Percentiles rank a stretch among this genome's conserved stretches.
Conservation (phyloP, 2,329 filamentous ascomycete genomes). For the Ophiocordyceps camponoti-rufipedis region DNA sequence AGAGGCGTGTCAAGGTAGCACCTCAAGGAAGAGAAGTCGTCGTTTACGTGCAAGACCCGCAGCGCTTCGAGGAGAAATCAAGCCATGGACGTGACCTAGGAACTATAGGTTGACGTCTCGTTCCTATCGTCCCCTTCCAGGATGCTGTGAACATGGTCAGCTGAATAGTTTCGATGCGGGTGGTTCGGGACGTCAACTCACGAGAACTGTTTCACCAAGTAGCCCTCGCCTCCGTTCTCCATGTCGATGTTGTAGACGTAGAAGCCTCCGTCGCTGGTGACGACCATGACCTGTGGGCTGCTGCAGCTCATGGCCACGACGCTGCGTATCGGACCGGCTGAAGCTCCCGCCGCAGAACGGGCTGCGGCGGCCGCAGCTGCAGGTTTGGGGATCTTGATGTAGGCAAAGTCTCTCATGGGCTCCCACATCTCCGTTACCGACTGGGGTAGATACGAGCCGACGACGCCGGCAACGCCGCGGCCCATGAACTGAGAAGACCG, state of each 20-base stretch:
- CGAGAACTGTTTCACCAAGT: slow-evolving; percentile 83
- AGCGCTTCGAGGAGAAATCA: background rate
- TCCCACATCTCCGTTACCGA: slow-evolving; percentile 98
- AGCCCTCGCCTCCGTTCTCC: slow-evolving; percentile 84
- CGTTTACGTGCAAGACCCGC: too few relatives aligned
- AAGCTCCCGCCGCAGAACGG: slow-evolving; percentile 12
- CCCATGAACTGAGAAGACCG: slow-evolving; percentile 89
- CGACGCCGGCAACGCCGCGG: slow-evolving; percentile 69
- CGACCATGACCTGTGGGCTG: slow-evolving; percentile 92
- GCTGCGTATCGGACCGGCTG: slow-evolving; percentile 46
- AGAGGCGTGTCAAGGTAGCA: too few relatives aligned
- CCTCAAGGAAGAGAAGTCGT: too few relatives aligned
- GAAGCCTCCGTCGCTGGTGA: slow-evolving; percentile 88
- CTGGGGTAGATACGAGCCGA: slow-evolving; percentile 81
- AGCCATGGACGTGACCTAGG: slow-evolving; percentile 1
- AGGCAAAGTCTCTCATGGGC: slow-evolving; percentile 84
- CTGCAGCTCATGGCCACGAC: slow-evolving; percentile 97
- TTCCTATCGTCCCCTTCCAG: slow-evolving; percentile 36
- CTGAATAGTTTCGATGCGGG: background rate
- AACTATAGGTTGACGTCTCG: slow-evolving; percentile 27
- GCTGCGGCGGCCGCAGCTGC: slow-evolving; percentile 5
- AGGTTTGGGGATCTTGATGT: slow-evolving; percentile 72
- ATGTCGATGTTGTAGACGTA: slow-evolving; percentile 93
- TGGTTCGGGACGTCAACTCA: slow-evolving; percentile 27
- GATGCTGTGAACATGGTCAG: slow-evolving; percentile 17